Evolutionary conservation across 176 grass and related monocot genomes (phyloP).

Genomic region (Eragrostis curvula): DNA sequence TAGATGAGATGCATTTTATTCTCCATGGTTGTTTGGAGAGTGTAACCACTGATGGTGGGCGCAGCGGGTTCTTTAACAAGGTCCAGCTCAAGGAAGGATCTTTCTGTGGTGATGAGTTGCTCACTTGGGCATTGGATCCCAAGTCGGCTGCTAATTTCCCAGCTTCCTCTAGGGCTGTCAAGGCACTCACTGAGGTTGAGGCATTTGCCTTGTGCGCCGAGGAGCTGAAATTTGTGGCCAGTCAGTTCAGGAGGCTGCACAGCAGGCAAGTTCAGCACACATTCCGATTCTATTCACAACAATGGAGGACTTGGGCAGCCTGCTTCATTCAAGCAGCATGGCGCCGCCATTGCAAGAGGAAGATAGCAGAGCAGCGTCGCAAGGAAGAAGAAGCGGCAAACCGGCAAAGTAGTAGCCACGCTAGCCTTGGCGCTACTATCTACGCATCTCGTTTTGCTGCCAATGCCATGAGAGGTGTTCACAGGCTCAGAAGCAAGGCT

Average conservation of each 20-base stretch:
- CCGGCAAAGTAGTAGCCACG: conserved; percentile 44
- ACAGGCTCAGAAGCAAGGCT: conserved; percentile 69
- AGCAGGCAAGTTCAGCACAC: conserved; percentile 93
- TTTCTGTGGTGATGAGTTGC: conserved; percentile 90
- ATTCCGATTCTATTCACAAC: conserved; percentile 85
- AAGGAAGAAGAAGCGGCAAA: conserved; percentile 58
- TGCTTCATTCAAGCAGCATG: conserved; percentile 91
- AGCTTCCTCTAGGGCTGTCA: conserved; percentile 76
- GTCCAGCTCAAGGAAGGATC: conserved; percentile 73
- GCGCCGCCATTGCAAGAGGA: conserved; percentile 78
- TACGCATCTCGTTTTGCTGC: conserved; percentile 84
- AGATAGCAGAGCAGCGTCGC: conserved; percentile 59
- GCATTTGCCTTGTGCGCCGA: conserved; percentile 74
- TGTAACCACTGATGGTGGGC: conserved; percentile 82
- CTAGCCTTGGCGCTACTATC: conserved; percentile 83
- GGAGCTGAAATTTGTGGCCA: conserved; percentile 88
- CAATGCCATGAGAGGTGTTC: conserved; percentile 76
- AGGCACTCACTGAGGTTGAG: conserved; percentile 81
- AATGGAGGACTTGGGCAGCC: conserved; percentile 88
- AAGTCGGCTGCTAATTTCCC: conserved; percentile 83
- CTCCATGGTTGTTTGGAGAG: conserved; percentile 87
- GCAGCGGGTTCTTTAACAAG: conserved; percentile 91
- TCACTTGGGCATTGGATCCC: conserved; percentile 95
- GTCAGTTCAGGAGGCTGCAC: conserved; percentile 94
- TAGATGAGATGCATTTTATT: conserved; percentile 97